A percentile compares a stretch with the other conserved stretches of the same genome.
Conservation (phyloP, 768 basidiomycete genomes). For the Dioszegia hungarica region DNA sequence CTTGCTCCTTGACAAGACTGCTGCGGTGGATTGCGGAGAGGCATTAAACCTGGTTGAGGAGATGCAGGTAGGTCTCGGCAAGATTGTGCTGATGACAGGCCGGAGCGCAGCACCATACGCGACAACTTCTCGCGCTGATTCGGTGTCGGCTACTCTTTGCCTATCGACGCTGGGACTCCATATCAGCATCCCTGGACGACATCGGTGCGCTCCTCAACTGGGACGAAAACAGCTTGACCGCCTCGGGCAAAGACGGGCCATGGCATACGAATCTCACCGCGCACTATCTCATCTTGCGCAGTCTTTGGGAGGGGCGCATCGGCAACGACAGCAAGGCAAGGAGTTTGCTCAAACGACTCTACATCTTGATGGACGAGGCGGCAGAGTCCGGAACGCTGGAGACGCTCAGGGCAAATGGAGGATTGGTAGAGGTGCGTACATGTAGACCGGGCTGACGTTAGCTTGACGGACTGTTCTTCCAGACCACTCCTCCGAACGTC, state of each 20-base stretch:
- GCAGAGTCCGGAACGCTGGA: constrained; percentile 10
- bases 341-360: constrained; percentile 16
- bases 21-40: constrained; percentile 10
- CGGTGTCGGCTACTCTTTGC: constrained; percentile 22
- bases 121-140: constrained; percentile 9
- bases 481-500: constrained; percentile 32
- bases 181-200: constrained; percentile 4
- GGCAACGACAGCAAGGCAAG: constrained; percentile 22
- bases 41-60: constrained; percentile 16
- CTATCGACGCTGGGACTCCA: constrained; percentile 28
- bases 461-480: constrained; percentile 9
- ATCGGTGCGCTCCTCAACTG: constrained; percentile 1
- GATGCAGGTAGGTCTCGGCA: constrained; percentile 9
- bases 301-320: constrained; percentile 28
- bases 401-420: constrained; percentile 13
- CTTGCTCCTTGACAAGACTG: constrained; percentile 8
- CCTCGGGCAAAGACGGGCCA: neutral
- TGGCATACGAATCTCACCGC: neutral
- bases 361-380: constrained; percentile 21
- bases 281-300: constrained; percentile 22
- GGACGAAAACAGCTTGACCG: constrained; percentile 2
- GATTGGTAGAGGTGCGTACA: constrained; percentile 17
- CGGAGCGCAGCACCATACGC: constrained; percentile 20
- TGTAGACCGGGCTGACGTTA: neutral
- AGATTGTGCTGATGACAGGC: constrained; percentile 2